Evolutionary conservation across 1,139 yeast species (phyloP).

Genomic region (Kluyveromyces sp.): DNA sequence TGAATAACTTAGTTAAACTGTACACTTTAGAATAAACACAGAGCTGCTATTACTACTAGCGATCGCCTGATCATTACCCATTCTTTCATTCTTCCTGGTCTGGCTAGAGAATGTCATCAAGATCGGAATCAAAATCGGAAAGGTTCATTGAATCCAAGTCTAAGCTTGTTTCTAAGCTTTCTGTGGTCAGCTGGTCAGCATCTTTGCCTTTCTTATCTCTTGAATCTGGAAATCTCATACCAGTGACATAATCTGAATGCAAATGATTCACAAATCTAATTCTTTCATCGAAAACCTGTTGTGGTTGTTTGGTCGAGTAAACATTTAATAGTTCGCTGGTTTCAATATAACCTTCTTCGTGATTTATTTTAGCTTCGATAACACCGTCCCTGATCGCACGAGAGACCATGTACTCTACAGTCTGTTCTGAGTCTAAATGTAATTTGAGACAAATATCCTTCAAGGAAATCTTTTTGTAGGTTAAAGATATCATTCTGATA

Average conservation of each 20-base stretch:
- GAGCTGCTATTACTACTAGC: too few species aligned
- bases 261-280: slow-evolving; percentile 84
- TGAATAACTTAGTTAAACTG: too few species aligned
- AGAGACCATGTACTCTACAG: slow-evolving; percentile 93
- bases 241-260: slow-evolving; percentile 88
- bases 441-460: slow-evolving; percentile 87
- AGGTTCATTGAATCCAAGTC: slow-evolving; percentile 21
- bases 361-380: slow-evolving; percentile 89
- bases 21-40: too few species aligned
- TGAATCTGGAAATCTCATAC: slow-evolving; percentile 78
- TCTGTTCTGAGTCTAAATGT: slow-evolving; percentile 87
- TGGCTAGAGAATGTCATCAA: slow-evolving; percentile 19
- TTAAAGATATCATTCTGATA: slow-evolving; percentile 82
- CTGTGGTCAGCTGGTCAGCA: slow-evolving; percentile 4
- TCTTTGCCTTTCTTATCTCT: slow-evolving; percentile 18
- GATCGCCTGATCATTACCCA: too few species aligned
- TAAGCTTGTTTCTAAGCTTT: slow-evolving; percentile 18
- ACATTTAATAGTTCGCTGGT: slow-evolving; percentile 80
- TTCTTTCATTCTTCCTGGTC: background rate
- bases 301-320: slow-evolving; percentile 84
- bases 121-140: slow-evolving; percentile 28
- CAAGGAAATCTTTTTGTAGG: slow-evolving; percentile 85
- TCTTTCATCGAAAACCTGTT: slow-evolving; percentile 83
- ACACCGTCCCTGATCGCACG: slow-evolving; percentile 97
- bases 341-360: slow-evolving; percentile 86